These are phyloP conservation scores for Moringa oleifera DNA, from an alignment of 345 rosid genomes.

Conservation along the genomic window DNA sequence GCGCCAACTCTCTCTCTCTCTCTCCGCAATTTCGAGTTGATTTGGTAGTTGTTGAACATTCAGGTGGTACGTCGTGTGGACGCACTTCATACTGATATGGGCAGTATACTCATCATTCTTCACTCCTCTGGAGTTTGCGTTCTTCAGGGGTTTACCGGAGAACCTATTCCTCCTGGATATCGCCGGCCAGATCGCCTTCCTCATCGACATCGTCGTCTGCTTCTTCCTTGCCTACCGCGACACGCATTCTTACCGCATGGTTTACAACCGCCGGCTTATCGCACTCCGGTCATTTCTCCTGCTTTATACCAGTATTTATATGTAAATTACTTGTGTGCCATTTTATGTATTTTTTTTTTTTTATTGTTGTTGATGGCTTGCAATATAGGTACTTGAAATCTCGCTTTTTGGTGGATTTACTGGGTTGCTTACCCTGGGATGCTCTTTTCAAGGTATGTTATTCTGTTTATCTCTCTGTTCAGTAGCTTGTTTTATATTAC, in stretches of 20 bases:
- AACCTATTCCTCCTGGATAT: slow-evolving; percentile 67
- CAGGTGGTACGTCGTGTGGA: slow-evolving; percentile 73
- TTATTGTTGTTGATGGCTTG: not conserved
- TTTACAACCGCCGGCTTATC: slow-evolving; percentile 47
- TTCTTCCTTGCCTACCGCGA: slow-evolving; percentile 71
- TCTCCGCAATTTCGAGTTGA: too few species aligned
- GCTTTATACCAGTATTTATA: too few species aligned
- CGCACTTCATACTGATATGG: slow-evolving; percentile 69
- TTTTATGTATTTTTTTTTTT: not conserved
- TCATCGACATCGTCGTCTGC: slow-evolving; percentile 53
- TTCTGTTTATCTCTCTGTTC: not conserved
- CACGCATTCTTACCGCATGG: slow-evolving; percentile 44
- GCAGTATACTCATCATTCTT: slow-evolving; percentile 89
- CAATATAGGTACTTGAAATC: slow-evolving; percentile 64
- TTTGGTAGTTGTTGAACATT: not conserved
- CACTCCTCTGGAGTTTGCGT: slow-evolving; percentile 82
- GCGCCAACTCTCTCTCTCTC: too few species aligned
- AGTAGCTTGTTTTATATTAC: too few species aligned
- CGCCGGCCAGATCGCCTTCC: slow-evolving; percentile 67
- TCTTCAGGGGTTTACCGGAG: slow-evolving; percentile 76
- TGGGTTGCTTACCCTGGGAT: slow-evolving; percentile 90
- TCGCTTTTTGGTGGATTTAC: slow-evolving; percentile 51
- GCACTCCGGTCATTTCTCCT: slow-evolving; percentile 49
- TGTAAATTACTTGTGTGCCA: too few species aligned
- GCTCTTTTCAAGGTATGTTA: slow-evolving; percentile 55